These are phyloP conservation scores for Aspergillus sp. DNA, from an alignment of 2,329 filamentous ascomycete genomes.

Conservation along the genomic window DNA sequence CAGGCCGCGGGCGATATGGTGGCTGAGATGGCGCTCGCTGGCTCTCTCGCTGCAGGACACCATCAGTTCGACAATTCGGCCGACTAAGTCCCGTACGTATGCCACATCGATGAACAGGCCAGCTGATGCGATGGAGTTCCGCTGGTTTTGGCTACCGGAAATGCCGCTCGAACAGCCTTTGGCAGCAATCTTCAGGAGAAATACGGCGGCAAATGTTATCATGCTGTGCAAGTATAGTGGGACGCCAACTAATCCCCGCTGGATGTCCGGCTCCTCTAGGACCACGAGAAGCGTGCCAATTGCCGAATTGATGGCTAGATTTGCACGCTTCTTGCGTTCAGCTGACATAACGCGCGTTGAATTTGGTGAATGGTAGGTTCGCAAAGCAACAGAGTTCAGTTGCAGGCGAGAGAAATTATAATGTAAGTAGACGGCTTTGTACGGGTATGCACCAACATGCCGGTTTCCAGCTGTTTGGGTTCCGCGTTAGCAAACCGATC, in stretches of 20 bases:
- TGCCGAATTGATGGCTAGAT: slow-evolving; percentile 37
- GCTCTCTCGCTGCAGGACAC: slow-evolving; percentile 31
- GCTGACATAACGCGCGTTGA: slow-evolving; percentile 34
- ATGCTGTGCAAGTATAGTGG: slow-evolving; percentile 41
- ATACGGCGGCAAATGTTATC: slow-evolving; percentile 41
- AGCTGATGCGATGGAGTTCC: slow-evolving; percentile 32
- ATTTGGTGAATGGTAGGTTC: slow-evolving; percentile 36
- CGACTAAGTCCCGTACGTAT: slow-evolving; percentile 29
- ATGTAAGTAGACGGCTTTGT: slow-evolving; percentile 44
- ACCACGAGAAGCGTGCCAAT: slow-evolving; percentile 36
- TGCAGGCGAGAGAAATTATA: slow-evolving; percentile 46
- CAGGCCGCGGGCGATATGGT: slow-evolving; percentile 32
- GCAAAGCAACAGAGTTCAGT: slow-evolving; percentile 43
- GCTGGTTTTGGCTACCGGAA: slow-evolving; percentile 27
- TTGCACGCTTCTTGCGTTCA: slow-evolving; percentile 39
- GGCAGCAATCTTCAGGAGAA: slow-evolving; percentile 38
- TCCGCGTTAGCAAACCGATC: neutral
- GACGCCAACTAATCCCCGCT: slow-evolving; percentile 35
- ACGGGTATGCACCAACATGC: slow-evolving; percentile 43
- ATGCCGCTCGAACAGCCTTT: slow-evolving; percentile 29
- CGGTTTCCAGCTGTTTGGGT: slow-evolving; percentile 33
- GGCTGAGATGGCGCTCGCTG: slow-evolving; percentile 34
- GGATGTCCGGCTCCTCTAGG: slow-evolving; percentile 37
- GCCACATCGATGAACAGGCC: slow-evolving; percentile 26
- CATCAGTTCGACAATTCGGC: slow-evolving; percentile 31